A percentile compares a stretch with the other conserved stretches of the same genome.
Evolutionary conservation across 257 asterid genomes (phyloP).

Genomic region (Fraxinus cuspidata): DNA sequence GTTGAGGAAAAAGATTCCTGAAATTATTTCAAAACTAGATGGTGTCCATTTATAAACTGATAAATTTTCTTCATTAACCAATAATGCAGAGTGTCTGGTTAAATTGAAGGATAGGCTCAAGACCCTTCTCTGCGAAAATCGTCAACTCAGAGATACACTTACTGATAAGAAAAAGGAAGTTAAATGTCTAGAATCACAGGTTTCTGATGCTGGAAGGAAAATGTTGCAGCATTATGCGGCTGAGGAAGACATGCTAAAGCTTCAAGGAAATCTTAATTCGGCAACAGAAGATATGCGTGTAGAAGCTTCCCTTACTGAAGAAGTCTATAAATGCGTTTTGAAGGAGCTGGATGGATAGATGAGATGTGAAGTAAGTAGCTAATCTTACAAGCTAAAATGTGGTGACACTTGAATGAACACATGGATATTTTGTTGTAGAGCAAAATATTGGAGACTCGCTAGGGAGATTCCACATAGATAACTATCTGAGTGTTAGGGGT

Average conservation of each 20-base stretch:
- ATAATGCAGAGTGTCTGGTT: constrained; percentile 36
- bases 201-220: constrained; percentile 48
- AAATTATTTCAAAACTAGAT: constrained; percentile 61
- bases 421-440: no score
- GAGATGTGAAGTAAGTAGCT: no score
- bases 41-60: constrained; percentile 53
- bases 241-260: constrained; percentile 54
- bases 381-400: no score
- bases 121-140: constrained; percentile 65
- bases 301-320: constrained; percentile 57
- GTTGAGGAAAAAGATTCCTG: constrained; percentile 63
- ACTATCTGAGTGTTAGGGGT: no score
- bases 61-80: constrained; percentile 41
- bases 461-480: no score
- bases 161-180: constrained; percentile 55
- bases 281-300: constrained; percentile 46
- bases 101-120: constrained; percentile 54
- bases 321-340: constrained; percentile 52
- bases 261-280: constrained; percentile 43
- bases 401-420: no score
- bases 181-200: constrained; percentile 49
- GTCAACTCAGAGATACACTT: constrained; percentile 52
- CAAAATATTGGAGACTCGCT: no score
- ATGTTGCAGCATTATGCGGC: constrained; percentile 47
- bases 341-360: constrained; percentile 42